A percentile compares a stretch with the other conserved stretches of the same genome.
These are phyloP conservation scores for Hypoxylon sp. DNA, from an alignment of 2,329 filamentous ascomycete species.

Conservation along the genomic window DNA sequence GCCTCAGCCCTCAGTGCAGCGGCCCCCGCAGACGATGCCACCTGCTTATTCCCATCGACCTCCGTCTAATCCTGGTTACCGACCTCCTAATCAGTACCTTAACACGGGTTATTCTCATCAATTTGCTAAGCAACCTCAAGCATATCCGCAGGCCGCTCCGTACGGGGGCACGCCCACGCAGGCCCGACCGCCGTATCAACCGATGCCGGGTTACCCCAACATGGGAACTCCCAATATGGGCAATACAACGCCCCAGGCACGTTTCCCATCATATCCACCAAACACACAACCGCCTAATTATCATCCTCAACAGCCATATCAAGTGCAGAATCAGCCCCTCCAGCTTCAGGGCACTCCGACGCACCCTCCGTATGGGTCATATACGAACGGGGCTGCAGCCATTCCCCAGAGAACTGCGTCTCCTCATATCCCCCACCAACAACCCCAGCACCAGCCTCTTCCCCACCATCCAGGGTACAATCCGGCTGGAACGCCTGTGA, in stretches of 20 bases:
- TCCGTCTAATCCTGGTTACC: conserved; percentile 63
- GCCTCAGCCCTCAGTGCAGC: conserved; percentile 58
- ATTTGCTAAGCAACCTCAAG: conserved; percentile 64
- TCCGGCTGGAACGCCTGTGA: conserved; percentile 48
- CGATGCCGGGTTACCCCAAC: conserved; percentile 59
- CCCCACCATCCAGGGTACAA: conserved; percentile 50
- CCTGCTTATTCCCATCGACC: conserved; percentile 56
- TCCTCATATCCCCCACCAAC: conserved; percentile 52
- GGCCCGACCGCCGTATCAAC: conserved; percentile 59
- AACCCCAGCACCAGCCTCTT: conserved; percentile 51
- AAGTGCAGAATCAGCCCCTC: conserved; percentile 46
- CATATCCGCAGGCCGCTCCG: conserved; percentile 66
- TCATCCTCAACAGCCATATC: conserved; percentile 48
- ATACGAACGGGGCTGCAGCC: conserved; percentile 50
- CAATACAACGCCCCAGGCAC: conserved; percentile 58
- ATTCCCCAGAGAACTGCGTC: conserved; percentile 52
- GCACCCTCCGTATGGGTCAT: conserved; percentile 51
- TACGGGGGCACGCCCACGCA: conserved; percentile 62
- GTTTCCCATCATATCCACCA: conserved; percentile 51
- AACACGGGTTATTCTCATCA: conserved; percentile 62
- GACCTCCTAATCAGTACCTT: conserved; percentile 64
- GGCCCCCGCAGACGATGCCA: conserved; percentile 59
- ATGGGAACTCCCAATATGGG: conserved; percentile 56
- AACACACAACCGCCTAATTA: conserved; percentile 48
- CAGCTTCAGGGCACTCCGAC: conserved; percentile 48